Base-by-base conservation (phyloP, 2,329 filamentous ascomycete species). In the Blastomyces gilchristii region DNA sequence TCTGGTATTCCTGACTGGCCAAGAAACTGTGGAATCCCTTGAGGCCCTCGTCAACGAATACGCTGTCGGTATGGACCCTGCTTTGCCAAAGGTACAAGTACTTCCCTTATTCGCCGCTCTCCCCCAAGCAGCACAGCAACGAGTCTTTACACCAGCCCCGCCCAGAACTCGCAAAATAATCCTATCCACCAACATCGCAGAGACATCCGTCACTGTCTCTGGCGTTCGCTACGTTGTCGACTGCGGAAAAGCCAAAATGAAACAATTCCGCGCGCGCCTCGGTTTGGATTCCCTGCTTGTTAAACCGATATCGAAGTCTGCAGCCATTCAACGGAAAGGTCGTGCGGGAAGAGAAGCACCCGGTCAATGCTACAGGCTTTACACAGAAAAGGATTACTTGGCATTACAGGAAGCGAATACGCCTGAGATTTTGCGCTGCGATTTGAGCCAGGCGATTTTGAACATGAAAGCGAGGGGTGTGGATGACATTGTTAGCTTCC, bases 181-280 rank as follows among this genome's bases (percentile, higher is more conserved):
- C 0, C 79, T 99, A 0, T 88, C 92, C 0, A 99, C 94, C 16
- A 99, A 99, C 71, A 97, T 99, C 69, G 94, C 94, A n/a, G 94
- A 99, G 74, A 97, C 94, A 0, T 97, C 94, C 0, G 89, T 99
- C 64, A 99, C 94, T 0, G 92, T 99, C 0, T 89, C 93, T 0
- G 94, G 94, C 1, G 91, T 99, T 7, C 85, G 90, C 4, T 94
- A 89, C 69, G 93, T 99, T 11, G 83, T 99, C 25, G 94, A 99
- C 72, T 89, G 89, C 62, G 94, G 94, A 56, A 97, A 97, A 71
- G 90, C 89, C 9, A 99, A 99, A 73, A 84, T 95, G 67, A 97
- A 97, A 76, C 89, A 96, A 67, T 99, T 91, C 73, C 87, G 92
- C 16, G 85, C 88, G 18, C 83, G 87, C 0, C 82, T 97, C 0